Conservation (phyloP, 1,139 yeast genomes). For the Kodamaea sp. region DNA sequence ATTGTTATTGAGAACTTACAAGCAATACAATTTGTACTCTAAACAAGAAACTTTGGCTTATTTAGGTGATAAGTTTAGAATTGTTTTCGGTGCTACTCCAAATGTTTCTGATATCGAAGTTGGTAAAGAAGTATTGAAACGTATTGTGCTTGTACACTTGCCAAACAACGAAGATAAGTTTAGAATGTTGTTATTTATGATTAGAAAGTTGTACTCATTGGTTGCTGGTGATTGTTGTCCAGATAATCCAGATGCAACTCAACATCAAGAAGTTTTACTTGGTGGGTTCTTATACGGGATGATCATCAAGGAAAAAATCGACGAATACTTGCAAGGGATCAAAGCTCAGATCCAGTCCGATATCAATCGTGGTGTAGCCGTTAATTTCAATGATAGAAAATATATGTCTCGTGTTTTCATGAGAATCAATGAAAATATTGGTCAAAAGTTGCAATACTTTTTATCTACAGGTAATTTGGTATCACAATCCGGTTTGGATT, state of each 20-base stretch:
- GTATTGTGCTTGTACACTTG: slow-evolving; percentile 89
- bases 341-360: slow-evolving; percentile 75
- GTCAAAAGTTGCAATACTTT: slow-evolving; percentile 90
- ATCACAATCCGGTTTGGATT: slow-evolving; percentile 93
- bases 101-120: slow-evolving; percentile 88
- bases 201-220: slow-evolving; percentile 87
- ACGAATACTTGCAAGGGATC: slow-evolving; percentile 79
- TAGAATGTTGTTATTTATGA: slow-evolving; percentile 85
- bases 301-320: slow-evolving; percentile 94
- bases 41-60: slow-evolving; percentile 88
- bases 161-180: slow-evolving; percentile 73
- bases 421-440: slow-evolving; percentile 88
- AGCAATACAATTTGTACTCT: slow-evolving; percentile 71
- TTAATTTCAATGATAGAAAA: slow-evolving; percentile 78
- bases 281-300: slow-evolving; percentile 97
- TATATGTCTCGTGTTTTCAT: slow-evolving; percentile 77
- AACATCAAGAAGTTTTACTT: slow-evolving; percentile 92
- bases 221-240: slow-evolving; percentile 97
- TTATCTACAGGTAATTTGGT: slow-evolving; percentile 96
- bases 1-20: slow-evolving; percentile 81
- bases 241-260: slow-evolving; percentile 98
- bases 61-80: slow-evolving; percentile 92
- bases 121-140: slow-evolving; percentile 76
- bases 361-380: slow-evolving; percentile 74
- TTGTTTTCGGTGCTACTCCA: slow-evolving; percentile 85